Percentiles rank a stretch among this genome's conserved stretches.
These are phyloP conservation scores for Sisymbrium altissimum DNA, from an alignment of 345 rosid species.

Conservation along the genomic window DNA sequence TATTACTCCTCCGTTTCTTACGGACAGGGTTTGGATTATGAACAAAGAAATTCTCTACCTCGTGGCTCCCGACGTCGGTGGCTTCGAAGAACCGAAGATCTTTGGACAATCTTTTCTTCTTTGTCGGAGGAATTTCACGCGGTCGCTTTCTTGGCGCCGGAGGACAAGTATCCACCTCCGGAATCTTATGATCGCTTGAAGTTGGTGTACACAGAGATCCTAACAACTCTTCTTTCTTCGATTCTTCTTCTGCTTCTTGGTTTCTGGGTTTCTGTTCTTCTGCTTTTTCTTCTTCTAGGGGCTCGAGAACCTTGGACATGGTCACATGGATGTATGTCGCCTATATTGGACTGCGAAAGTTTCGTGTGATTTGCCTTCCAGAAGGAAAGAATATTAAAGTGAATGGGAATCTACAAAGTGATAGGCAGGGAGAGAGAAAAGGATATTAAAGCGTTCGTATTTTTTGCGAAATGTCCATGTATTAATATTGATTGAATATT, in stretches of 20 bases:
- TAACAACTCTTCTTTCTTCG: slow-evolving; percentile 21
- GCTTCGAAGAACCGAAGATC: slow-evolving; percentile 36
- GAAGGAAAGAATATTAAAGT: slow-evolving; percentile 23
- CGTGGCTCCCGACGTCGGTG: slow-evolving; percentile 32
- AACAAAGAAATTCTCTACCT: slow-evolving; percentile 36
- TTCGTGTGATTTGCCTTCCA: slow-evolving; percentile 30
- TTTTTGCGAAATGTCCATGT: slow-evolving; percentile 25
- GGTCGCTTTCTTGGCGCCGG: slow-evolving; percentile 34
- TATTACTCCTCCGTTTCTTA: slow-evolving; percentile 30
- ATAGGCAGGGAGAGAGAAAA: background rate
- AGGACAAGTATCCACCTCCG: slow-evolving; percentile 31
- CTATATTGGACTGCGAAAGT: slow-evolving; percentile 20
- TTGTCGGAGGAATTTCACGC: slow-evolving; percentile 27
- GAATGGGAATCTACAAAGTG: slow-evolving; percentile 19
- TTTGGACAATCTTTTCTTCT: slow-evolving; percentile 25
- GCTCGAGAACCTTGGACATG: slow-evolving; percentile 34
- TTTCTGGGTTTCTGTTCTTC: slow-evolving; percentile 11
- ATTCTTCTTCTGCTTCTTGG: slow-evolving; percentile 18
- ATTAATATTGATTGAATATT: slow-evolving; percentile 24
- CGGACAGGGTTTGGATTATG: slow-evolving; percentile 11
- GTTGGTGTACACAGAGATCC: slow-evolving; percentile 31
- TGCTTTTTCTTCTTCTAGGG: slow-evolving; percentile 18
- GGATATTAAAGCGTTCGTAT: background rate
- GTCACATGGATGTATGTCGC: slow-evolving; percentile 32
- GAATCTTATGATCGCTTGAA: slow-evolving; percentile 36